Conservation (phyloP, 139 green algal species). For the Coccomyxa sp. region DNA sequence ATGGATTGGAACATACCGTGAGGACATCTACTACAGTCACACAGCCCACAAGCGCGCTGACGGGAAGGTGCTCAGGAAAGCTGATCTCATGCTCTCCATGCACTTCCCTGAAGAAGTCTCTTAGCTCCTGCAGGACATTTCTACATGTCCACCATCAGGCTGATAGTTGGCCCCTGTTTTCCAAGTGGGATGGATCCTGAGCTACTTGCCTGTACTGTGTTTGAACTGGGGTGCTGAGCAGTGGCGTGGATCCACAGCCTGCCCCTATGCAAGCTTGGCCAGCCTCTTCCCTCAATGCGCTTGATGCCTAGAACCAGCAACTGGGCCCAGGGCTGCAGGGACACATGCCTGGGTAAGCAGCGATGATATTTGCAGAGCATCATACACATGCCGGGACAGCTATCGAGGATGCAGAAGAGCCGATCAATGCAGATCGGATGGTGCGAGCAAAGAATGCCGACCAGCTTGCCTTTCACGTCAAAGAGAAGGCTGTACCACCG, state of each 20-base stretch:
- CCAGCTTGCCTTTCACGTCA: not conserved
- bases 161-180: slow-evolving; percentile 1
- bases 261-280: slow-evolving; percentile 34
- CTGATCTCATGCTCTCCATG: slow-evolving; percentile 10
- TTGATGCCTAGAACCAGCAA: slow-evolving; percentile 57
- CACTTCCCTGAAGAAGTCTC: slow-evolving; percentile 36
- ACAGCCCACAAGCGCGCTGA: slow-evolving; percentile 45
- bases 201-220: slow-evolving; percentile 22
- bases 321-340: slow-evolving; percentile 41
- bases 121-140: slow-evolving; percentile 27
- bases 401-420: not conserved
- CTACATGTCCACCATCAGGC: not conserved
- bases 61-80: slow-evolving; percentile 39
- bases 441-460: not conserved
- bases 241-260: slow-evolving; percentile 51
- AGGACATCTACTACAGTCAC: slow-evolving; percentile 47
- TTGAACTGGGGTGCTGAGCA: slow-evolving; percentile 5
- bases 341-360: too few species aligned
- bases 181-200: too few species aligned
- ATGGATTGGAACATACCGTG: slow-evolving; percentile 6
- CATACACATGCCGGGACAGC: not conserved
- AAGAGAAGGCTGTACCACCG: not conserved
- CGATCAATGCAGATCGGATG: too few species aligned
- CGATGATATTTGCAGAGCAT: too few species aligned
- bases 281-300: slow-evolving; percentile 49